Evolutionary conservation across 2,329 filamentous ascomycete species (phyloP).

Genomic region (Fusarium floridanum): DNA sequence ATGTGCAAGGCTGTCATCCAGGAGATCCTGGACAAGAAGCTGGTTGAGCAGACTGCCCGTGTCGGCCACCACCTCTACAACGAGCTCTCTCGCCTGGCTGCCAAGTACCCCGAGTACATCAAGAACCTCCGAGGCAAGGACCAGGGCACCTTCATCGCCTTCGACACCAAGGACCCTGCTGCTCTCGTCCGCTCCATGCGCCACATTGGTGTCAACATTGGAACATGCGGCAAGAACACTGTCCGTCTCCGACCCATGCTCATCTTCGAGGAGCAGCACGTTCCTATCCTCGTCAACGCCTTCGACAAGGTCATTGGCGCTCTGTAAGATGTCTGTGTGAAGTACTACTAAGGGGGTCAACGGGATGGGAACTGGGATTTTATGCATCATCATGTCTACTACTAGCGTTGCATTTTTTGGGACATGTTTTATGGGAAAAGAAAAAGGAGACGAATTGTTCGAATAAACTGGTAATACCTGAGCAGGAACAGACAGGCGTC

Average conservation of each 20-base stretch:
- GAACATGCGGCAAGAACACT: slow-evolving; percentile 77
- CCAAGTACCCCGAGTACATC: slow-evolving; percentile 77
- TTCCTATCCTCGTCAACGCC: slow-evolving; percentile 45
- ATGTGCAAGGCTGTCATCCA: slow-evolving; percentile 83
- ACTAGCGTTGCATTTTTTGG: slow-evolving; percentile 45
- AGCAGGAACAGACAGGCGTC: slow-evolving; percentile 41
- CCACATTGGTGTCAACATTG: slow-evolving; percentile 80
- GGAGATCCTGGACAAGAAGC: slow-evolving; percentile 76
- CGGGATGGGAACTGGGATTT: slow-evolving; percentile 25
- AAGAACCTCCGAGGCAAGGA: slow-evolving; percentile 82
- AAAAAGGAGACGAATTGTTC: slow-evolving; percentile 31
- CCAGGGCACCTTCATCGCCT: slow-evolving; percentile 84
- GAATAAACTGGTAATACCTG: slow-evolving; percentile 36
- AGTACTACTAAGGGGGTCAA: slow-evolving; percentile 5
- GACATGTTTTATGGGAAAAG: slow-evolving; percentile 22
- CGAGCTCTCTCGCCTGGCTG: slow-evolving; percentile 72
- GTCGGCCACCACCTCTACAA: slow-evolving; percentile 78
- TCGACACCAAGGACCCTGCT: slow-evolving; percentile 78
- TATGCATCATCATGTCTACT: slow-evolving; percentile 42
- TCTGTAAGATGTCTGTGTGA: slow-evolving; percentile 40
- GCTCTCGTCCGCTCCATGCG: slow-evolving; percentile 79
- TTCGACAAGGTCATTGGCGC: slow-evolving; percentile 48
- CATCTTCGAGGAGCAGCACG: slow-evolving; percentile 81
- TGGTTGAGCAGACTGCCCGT: slow-evolving; percentile 74
- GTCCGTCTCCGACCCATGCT: slow-evolving; percentile 84